Conservation (phyloP, 371 early-diverging fungal species). For the Mucor indicus region DNA sequence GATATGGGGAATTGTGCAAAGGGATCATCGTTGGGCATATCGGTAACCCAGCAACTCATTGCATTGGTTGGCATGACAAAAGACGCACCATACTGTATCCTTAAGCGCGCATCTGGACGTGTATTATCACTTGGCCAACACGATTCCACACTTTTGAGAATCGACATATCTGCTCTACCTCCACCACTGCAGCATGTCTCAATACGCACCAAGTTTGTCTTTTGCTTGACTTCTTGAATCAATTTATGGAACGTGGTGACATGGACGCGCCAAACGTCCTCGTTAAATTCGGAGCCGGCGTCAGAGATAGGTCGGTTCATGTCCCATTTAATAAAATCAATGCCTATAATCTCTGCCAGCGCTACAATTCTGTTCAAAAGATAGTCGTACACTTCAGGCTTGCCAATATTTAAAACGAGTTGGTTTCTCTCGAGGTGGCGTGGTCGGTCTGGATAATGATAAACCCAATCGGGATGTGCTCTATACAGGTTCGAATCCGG, state of each 20-base stretch:
- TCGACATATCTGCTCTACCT: slow-evolving; percentile 36
- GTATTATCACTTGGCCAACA: slow-evolving; percentile 42
- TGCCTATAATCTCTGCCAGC: slow-evolving; percentile 3
- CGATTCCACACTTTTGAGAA: slow-evolving; percentile 18
- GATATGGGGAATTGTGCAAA: slow-evolving; percentile 23
- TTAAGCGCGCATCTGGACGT: slow-evolving; percentile 35
- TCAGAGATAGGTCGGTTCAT: slow-evolving; percentile 44
- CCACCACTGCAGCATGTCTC: slow-evolving; percentile 49
- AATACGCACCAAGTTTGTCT: slow-evolving; percentile 18
- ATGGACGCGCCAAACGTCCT: slow-evolving; percentile 24
- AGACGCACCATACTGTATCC: slow-evolving; percentile 39
- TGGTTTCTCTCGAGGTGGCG: slow-evolving; percentile 32
- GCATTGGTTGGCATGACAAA: slow-evolving; percentile 31
- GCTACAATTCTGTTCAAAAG: slow-evolving; percentile 13
- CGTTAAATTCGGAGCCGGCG: slow-evolving; percentile 9
- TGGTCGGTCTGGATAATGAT: slow-evolving; percentile 23
- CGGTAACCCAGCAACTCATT: slow-evolving; percentile 40
- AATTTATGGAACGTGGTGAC: slow-evolving; percentile 20
- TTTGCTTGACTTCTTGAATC: slow-evolving; percentile 16
- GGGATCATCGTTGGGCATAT: slow-evolving; percentile 15
- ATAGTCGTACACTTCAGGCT: slow-evolving; percentile 26
- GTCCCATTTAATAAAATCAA: slow-evolving; percentile 50
- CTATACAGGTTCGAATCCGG: slow-evolving; percentile 40
- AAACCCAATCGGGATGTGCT: slow-evolving; percentile 47
- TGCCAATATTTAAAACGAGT: slow-evolving; percentile 30